Base-by-base conservation (phyloP, 2,329 filamentous ascomycete species). In the Exophiala oligosperma region DNA sequence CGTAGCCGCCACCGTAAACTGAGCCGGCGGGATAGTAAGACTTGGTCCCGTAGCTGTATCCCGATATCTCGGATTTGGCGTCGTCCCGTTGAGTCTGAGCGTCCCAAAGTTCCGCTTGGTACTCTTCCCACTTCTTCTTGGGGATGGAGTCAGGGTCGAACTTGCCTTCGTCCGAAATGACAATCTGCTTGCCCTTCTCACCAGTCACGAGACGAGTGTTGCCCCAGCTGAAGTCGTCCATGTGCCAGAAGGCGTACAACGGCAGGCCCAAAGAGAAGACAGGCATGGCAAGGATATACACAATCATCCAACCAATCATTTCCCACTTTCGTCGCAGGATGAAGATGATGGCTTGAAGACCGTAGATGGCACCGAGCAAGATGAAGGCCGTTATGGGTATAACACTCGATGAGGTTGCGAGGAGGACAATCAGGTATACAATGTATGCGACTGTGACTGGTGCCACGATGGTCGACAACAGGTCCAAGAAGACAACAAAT, bases 181-280 rank as follows among this genome's bases (percentile, higher is more conserved):
- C 85, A 62, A 97, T 80, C 80, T 97, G 93, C 73, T 91, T 88
- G 64, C 94, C 94, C 74, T 88, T 88, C 73, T 99, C 94, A 72
- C 94, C 94, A 6, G 90, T 94, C 64, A 99, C 92, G 57, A 99
- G 85, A 85, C 94, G 93, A 41, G 94, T 99, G 76, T 97, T 99
- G 76, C 94, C 94, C 94, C 94, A 99, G 69, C 89, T 90, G 84
- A 99, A 99, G 77, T 99, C 94, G 74, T 99, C 94, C 94, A 97
- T 97, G 78, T 97, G 85, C 94, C 94, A 99, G 84, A 99, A 99
- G 50, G 93, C 83, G 74, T 97, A 97, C 28, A 99, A 78, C 0
- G 94, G 94, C 46, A 99, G 82, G 58, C 84, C 92, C 63, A 96
- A 91, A 44, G 90, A 88, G 81, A 96, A 99, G 64, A 99, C 84